Base-by-base conservation (phyloP, 1,284 basidiomycete species). In the Ustilago shanxiensis region DNA sequence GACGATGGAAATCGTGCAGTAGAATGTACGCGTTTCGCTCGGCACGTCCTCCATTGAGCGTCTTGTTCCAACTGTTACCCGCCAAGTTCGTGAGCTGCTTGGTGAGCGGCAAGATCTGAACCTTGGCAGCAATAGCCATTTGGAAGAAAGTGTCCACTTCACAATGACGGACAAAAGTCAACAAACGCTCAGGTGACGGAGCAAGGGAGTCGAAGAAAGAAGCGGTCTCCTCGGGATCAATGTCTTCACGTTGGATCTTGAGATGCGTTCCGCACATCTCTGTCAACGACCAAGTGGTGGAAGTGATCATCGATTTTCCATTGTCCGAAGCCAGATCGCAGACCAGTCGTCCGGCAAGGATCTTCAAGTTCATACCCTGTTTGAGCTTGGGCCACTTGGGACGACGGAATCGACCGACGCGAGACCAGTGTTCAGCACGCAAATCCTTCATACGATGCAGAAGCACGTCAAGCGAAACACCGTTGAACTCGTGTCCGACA, bases 1-100 rank as follows among this genome's bases (percentile, higher is more conserved):
- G 90, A 9, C 92, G 90, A 86, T 99, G 95, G 88, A 99, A 99
- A 85, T 98, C 95, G 87, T 99, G 97, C 20, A 99, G 89, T 70
- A 99, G 87, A 90, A 99, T 99, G 88, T 96, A 99, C 87, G 99
- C 97, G 87, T 99, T 99, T 39, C 97, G 93, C 85, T 98, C 95
- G 0, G 97, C 95, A 72, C 97, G 94, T 79, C 96, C 96, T 31
- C 84, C 83, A 56, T 83, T 84, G 51, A 86, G 78, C 33, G 83
- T 85, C 67, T 84, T 79, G 56, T 82, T 84, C 96, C 97, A 99
- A 41, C 94, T 92, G 84, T 99, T 99, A 10, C 97, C 97, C 58
- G 97, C 95, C n/a, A 99, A 90, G 84, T 94, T 95, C 2, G 96
- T 99, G 49, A 99, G 88, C 84, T 99, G 96, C 85, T 92, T 93